Evolutionary conservation across 257 asterid genomes (phyloP).

Genomic region (Solanum boliviense): DNA sequence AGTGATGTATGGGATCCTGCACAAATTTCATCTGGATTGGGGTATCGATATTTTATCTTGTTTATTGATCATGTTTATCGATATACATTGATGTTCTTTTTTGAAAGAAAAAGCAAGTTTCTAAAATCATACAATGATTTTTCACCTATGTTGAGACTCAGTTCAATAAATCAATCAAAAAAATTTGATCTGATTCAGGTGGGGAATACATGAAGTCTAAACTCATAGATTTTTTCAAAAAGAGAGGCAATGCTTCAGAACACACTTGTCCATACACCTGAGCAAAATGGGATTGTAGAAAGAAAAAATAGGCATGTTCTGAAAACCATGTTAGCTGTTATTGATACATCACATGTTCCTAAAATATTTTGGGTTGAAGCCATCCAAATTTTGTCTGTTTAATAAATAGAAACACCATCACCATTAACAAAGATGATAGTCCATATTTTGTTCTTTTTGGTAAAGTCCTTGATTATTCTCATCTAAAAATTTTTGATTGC

Average conservation of each 20-base stretch:
- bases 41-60: too few relatives aligned
- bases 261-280: background rate
- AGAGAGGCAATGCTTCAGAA: background rate
- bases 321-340: background rate
- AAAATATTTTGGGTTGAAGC: too few relatives aligned
- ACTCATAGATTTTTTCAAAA: too few relatives aligned
- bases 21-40: too few relatives aligned
- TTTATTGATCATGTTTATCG: too few relatives aligned
- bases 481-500: too few relatives aligned
- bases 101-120: too few relatives aligned
- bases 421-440: background rate
- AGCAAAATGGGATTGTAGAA: background rate
- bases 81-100: background rate
- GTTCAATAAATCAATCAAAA: too few relatives aligned
- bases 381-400: background rate
- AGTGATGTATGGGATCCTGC: background rate
- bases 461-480: background rate
- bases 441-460: background rate
- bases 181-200: background rate
- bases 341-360: background rate
- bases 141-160: background rate
- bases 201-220: background rate
- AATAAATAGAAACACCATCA: background rate
- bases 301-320: background rate
- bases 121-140: background rate